A percentile compares a stretch with the other conserved stretches of the same genome.
phyloP scores from a whole-genome alignment of 352 stramenopile genomes.

The Phytophthora cajani region DNA sequence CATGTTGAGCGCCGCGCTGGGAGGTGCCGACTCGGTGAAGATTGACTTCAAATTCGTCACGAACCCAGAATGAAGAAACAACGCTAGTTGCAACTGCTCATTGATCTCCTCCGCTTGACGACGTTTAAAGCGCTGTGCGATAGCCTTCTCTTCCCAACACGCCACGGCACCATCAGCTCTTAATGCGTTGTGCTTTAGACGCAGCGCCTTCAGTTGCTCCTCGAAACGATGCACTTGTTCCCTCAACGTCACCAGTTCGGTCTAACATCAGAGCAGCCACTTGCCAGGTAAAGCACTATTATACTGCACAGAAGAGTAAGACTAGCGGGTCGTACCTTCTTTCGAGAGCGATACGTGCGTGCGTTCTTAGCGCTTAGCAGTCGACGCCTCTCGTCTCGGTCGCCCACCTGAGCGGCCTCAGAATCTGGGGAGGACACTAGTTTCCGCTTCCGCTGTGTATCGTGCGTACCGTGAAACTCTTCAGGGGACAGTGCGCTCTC shows the following conservation, averaged over 20 bases:
- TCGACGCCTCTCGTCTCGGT: constrained; percentile 37
- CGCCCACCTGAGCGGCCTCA: constrained; percentile 4
- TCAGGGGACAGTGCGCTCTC: neutral
- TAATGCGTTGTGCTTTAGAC: constrained; percentile 19
- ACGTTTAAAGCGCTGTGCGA: constrained; percentile 27
- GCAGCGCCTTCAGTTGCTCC: constrained; percentile 30
- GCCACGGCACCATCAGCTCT: constrained; percentile 27
- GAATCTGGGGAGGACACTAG: neutral
- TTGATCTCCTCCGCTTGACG: constrained; percentile 27
- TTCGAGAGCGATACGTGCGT: constrained; percentile 47
- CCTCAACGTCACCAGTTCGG: constrained; percentile 26
- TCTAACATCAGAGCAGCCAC: constrained; percentile 6
- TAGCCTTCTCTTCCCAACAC: constrained; percentile 40
- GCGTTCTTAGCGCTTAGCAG: constrained; percentile 47
- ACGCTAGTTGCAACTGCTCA: constrained; percentile 33
- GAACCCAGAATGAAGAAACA: constrained; percentile 20
- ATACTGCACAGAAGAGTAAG: neutral
- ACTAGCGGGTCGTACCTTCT: constrained; percentile 33
- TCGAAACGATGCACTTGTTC: constrained; percentile 30
- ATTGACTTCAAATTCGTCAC: constrained; percentile 30
- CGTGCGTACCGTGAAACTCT: neutral
- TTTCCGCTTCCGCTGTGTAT: constrained; percentile 7
- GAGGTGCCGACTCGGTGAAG: constrained; percentile 30
- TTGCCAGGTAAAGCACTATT: neutral
- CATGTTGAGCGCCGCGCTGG: constrained; percentile 44